phyloP scores from a whole-genome alignment of 805 yeast genomes.

The Debaryomyces hansenii region DNA sequence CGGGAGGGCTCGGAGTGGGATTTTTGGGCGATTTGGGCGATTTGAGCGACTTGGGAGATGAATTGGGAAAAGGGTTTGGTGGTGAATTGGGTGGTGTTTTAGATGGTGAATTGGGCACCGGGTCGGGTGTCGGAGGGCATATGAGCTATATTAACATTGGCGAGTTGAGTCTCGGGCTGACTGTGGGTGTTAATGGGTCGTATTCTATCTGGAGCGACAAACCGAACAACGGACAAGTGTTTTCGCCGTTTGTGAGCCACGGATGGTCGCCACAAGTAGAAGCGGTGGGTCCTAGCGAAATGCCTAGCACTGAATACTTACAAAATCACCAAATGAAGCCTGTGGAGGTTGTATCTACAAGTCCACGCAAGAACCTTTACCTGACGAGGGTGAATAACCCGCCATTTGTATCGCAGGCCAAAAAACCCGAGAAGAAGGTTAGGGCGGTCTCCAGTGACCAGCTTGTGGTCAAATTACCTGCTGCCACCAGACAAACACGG shows the following conservation, averaged over 20 bases:
- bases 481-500: neutral
- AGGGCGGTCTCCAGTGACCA: neutral
- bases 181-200: neutral
- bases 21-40: constrained; percentile 1
- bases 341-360: too few relatives aligned
- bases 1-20: constrained; percentile 1
- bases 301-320: too few relatives aligned
- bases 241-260: constrained; percentile 5
- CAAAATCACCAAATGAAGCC: too few relatives aligned
- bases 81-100: neutral
- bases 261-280: neutral
- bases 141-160: neutral
- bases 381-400: constrained; percentile 15
- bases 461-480: neutral
- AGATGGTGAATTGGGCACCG: constrained; percentile 3
- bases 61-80: neutral
- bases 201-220: constrained; percentile 1
- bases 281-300: too few relatives aligned
- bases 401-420: constrained; percentile 13
- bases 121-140: neutral
- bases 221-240: neutral
- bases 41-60: neutral
- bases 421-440: neutral
- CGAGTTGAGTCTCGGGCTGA: neutral
- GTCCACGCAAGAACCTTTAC: constrained; percentile 11